Conservation (phyloP, 371 early-diverging fungal species). For the Lichtheimia ramosa region DNA sequence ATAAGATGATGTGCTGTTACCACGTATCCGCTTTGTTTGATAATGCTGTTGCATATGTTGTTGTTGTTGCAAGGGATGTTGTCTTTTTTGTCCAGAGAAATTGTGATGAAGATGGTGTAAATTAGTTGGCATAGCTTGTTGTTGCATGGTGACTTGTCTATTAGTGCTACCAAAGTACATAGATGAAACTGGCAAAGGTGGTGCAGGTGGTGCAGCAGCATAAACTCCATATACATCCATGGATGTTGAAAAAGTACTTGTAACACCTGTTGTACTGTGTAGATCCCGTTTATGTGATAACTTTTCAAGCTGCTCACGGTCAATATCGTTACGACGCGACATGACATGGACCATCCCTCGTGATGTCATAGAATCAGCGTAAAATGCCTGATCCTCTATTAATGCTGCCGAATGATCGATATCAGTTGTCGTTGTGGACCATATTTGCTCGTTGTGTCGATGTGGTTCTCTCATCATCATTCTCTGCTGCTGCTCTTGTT, state of each 20-base stretch:
- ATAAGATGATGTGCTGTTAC: slow-evolving; percentile 1
- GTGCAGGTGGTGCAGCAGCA: neutral
- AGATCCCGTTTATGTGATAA: slow-evolving; percentile 16
- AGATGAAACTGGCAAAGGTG: neutral
- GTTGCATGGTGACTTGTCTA: neutral
- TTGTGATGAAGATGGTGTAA: neutral
- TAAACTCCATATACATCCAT: neutral
- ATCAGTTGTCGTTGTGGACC: slow-evolving; percentile 1
- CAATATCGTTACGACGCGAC: slow-evolving; percentile 17
- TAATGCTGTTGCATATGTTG: slow-evolving; percentile 7
- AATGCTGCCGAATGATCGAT: neutral
- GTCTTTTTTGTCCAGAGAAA: neutral
- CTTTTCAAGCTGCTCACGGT: slow-evolving; percentile 20
- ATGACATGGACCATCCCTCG: slow-evolving; percentile 2
- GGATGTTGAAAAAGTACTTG: neutral
- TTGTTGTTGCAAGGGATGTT: slow-evolving; percentile 7
- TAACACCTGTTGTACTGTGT: neutral
- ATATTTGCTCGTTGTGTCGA: neutral
- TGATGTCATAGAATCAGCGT: neutral
- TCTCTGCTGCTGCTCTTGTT: neutral
- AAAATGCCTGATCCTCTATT: slow-evolving; percentile 3
- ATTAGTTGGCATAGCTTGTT: neutral
- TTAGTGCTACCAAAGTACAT: neutral
- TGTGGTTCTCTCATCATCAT: neutral
- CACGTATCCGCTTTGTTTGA: slow-evolving; percentile 1